Base-by-base conservation (phyloP, 176 grass and related monocot species). In the Musa acuminata region DNA sequence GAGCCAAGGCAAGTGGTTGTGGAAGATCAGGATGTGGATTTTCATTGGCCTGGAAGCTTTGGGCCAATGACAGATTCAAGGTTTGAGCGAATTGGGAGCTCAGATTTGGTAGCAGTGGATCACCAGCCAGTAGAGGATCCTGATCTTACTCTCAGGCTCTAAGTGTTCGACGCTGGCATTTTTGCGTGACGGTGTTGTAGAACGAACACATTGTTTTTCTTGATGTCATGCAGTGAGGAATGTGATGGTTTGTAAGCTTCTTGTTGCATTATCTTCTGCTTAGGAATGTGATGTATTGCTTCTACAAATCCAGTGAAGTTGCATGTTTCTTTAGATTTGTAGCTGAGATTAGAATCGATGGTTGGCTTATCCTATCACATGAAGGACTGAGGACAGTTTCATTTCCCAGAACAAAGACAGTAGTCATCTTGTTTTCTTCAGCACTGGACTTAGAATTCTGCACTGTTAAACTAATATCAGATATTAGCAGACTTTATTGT, bases 111-210 rank as follows among this genome's bases (percentile, higher is more conserved):
- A 73, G 62, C 51, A 29, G 52, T 50, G 22, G 67, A 60, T 53
- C 20, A 24, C 19, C 72, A 24, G 11, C 55, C 69, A 73, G 54
- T 11, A 26, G 89, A 92, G 76, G 89, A 92, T 83, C 89, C 83
- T 75, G 89, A 92, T 58, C 86, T 92, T 22, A 86, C 86, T 76
- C 89, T 92, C 16, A 88, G 86, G 78, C 86, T 92, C 55, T 88
- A 72, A 19, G 11, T 54, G 70, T 19, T 24, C 11, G 50, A 7
- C 1, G 10, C 50, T 67, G 21, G 35, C 35, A 43, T 43, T 43
- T 43, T 6, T 43, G 35, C 35, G 6, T 43, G 35, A 43, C 13
- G 8, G 16, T 67, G 64, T 26, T 26, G 8, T 17, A 14, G 54
- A 57, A 19, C 54, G 17, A 14, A 14, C 13, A 6, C 12, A 3